These are phyloP conservation scores for Boletus huronensis DNA, from an alignment of 768 basidiomycete species.

Conservation along the genomic window DNA sequence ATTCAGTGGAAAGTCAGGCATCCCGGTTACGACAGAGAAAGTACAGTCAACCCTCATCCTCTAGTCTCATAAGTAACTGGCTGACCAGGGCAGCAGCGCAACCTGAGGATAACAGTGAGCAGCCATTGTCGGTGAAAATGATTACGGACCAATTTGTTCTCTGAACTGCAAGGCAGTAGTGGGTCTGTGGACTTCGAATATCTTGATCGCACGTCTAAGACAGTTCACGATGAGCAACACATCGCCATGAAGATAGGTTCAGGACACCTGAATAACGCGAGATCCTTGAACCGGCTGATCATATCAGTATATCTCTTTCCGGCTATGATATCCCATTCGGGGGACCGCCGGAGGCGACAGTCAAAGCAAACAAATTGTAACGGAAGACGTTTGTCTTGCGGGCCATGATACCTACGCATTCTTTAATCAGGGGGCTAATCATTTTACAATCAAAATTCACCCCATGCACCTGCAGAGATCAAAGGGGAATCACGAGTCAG, in stretches of 20 bases:
- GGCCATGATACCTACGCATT: slow-evolving; percentile 55
- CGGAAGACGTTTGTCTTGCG: slow-evolving; percentile 56
- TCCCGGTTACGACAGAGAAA: background rate
- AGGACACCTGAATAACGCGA: slow-evolving; percentile 65
- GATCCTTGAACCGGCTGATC: slow-evolving; percentile 60
- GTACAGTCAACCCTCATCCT: slow-evolving; percentile 55
- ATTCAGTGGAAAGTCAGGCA: slow-evolving; percentile 7
- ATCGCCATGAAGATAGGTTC: background rate
- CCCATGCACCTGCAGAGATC: slow-evolving; percentile 37
- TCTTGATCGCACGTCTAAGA: slow-evolving; percentile 64
- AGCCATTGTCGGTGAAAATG: background rate
- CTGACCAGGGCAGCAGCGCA: slow-evolving; percentile 52
- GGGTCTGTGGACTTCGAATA: slow-evolving; percentile 51
- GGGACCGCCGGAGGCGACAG: slow-evolving; percentile 65
- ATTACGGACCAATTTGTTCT: slow-evolving; percentile 52
- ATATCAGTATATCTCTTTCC: slow-evolving; percentile 51
- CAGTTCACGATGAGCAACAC: background rate
- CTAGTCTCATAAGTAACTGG: slow-evolving; percentile 65
- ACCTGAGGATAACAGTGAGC: slow-evolving; percentile 34
- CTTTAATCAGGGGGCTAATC: background rate
- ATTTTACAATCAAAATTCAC: slow-evolving; percentile 14
- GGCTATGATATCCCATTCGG: slow-evolving; percentile 68
- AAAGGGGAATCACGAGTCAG: background rate
- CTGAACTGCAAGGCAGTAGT: slow-evolving; percentile 50
- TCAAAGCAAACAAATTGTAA: slow-evolving; percentile 67